Base-by-base conservation (phyloP, 495 filamentous ascomycete species). In the Cercophora sp. region DNA sequence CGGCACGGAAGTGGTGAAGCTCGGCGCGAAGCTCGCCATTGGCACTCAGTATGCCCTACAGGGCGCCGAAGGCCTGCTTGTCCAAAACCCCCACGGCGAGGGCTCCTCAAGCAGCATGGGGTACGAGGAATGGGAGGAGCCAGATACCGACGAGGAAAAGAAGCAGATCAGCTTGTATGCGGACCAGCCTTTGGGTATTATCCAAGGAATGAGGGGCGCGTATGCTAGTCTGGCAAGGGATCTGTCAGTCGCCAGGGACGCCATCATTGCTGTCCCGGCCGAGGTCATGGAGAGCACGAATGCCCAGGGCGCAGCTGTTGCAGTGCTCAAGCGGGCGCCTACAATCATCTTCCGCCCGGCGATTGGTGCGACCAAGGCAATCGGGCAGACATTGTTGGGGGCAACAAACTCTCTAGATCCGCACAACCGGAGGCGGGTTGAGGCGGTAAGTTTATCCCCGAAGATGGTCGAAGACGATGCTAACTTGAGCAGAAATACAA, bases 331-430 rank as follows among this genome's bases (percentile, higher is more conserved):
- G 68, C 80, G 85, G 54, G 91, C 91, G 23, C 94, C 94, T 31
- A 96, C 90, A 0, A 86, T 96, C 8, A 87, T 97, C 29, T 79
- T 99, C 36, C 74, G 91, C 51, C 94, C 94, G 22, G 87, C 88
- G 31, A 89, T 97, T 61, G 94, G 93, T 1, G 87, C 89, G 6
- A 88, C 84, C 44, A 92, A 92, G 64, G 94, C 91, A 1, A 85
- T 96, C 18, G 87, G 90, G 5, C 86, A 93, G 70, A 88, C 91
- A 16, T 69, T 97, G 56, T 72, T 96, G 68, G 94, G 94, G 18
- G 91, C 91, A n/a, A 91, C 89, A 3, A 99, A 97, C 68, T 83
- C 87, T 39, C 65, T 97, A 59, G 94, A 99, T 70, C 87, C 86
- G 29, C 79, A 82, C 59, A 91, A 95, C 68, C 74, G 85, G 58